Evolutionary conservation across 305 asterid genomes (phyloP), one percentile per base, ranked within the genome.

Genomic region (Petunia hybrid): DNA sequence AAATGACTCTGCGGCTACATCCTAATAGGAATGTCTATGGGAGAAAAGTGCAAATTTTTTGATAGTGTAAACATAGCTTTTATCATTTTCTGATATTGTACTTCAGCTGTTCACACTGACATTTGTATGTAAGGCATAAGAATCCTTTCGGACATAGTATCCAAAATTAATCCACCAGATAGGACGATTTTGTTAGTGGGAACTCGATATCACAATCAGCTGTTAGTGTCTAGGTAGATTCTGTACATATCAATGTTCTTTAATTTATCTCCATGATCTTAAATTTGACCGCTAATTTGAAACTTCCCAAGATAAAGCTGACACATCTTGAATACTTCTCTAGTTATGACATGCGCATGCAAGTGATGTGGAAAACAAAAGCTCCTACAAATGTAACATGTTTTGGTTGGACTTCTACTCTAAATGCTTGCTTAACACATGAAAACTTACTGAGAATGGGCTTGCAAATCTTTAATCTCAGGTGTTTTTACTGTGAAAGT

Each of bases 301-400:
- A 73, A 48, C 61, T 48, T 73, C 14, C 45, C 45, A 71, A 71
- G 45, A 35, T 73, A 10, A 51, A 73, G 3, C 42, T 35, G 31
- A 31, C 6, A 73, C 8, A 51, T 41, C 4, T 13, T 3, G 35
- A 48, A 36, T 73, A 73, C 12, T 73, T 45, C 59, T 4, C 36
- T 71, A 71, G 61, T 71, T 71, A 71, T 38, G 41, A 71, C 13
- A 71, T 31, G 62, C 12, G 60, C 76, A 43, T 71, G 48, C 46
- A 70, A 45, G 77, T 6, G 31, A 22, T 22, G 31, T 22, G 31
- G 31, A 22, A 22, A 22, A 22, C 31, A 22, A 22, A 22, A 22
- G 31, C 22, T 45, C 14, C 38, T 16, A 39, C 36, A 68, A 46
- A 46, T 9, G 53, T 5, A 46, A 9, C 53, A 46, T 6, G 8